phyloP scores from a whole-genome alignment of 2,329 filamentous ascomycete species.

The Fusarium setosum region DNA sequence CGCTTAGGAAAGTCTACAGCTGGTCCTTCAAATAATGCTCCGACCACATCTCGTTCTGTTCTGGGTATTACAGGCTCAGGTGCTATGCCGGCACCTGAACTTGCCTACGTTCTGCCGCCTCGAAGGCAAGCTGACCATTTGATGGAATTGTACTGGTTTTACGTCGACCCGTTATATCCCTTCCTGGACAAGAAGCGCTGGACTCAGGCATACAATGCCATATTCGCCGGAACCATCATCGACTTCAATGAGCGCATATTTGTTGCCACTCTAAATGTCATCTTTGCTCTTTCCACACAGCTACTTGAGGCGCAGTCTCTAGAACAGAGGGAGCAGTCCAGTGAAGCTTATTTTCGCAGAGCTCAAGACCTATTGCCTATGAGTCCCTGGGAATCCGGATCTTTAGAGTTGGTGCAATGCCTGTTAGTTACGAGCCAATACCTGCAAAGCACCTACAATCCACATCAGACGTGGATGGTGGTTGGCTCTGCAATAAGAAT shows the following conservation, averaged over 20 bases:
- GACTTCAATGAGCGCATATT: constrained; percentile 55
- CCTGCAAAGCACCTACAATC: constrained; percentile 59
- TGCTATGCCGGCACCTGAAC: constrained; percentile 33
- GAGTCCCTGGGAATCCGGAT: constrained; percentile 55
- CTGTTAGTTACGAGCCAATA: constrained; percentile 60
- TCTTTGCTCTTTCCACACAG: constrained; percentile 59
- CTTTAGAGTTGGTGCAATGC: constrained; percentile 58
- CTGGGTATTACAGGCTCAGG: background rate
- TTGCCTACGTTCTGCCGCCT: constrained; percentile 56
- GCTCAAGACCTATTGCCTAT: constrained; percentile 56
- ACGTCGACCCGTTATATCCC: constrained; percentile 59
- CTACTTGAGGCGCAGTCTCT: constrained; percentile 53
- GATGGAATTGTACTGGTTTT: constrained; percentile 58
- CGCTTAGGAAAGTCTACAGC: constrained; percentile 33
- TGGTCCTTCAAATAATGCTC: background rate
- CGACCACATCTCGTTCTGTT: background rate
- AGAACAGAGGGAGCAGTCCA: constrained; percentile 53
- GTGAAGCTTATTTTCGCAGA: constrained; percentile 54
- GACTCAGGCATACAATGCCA: constrained; percentile 51
- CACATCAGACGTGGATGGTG: constrained; percentile 62
- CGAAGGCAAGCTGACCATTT: constrained; percentile 57
- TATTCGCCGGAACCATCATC: constrained; percentile 53
- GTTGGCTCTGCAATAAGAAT: constrained; percentile 58
- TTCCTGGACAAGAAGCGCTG: constrained; percentile 54
- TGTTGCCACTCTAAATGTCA: constrained; percentile 57